Percentiles rank a stretch among this genome's conserved stretches.
Evolutionary conservation across 192 early-diverging fungal genomes (phyloP).

Genomic region (Allomyces javanicus): DNA sequence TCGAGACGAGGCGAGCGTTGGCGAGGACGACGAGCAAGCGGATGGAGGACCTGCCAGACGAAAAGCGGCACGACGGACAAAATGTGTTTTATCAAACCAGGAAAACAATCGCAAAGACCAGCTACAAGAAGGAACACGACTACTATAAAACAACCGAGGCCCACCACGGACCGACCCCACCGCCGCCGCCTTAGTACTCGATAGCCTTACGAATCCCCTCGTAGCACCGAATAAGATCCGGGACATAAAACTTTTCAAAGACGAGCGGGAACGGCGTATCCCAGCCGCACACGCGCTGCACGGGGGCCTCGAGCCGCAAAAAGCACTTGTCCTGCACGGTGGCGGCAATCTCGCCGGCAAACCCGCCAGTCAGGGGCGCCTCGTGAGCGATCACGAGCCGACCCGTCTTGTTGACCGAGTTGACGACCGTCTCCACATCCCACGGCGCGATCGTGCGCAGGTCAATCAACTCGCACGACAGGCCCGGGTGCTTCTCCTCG

Average conservation of each 20-base stretch:
- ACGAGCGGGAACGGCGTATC: constrained; percentile 81
- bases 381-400: constrained; percentile 82
- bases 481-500: constrained; percentile 65
- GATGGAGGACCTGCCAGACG: too few species aligned
- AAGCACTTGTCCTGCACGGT: constrained; percentile 85
- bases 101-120: too few species aligned
- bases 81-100: too few species aligned
- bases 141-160: too few species aligned
- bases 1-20: too few species aligned
- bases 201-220: constrained; percentile 73
- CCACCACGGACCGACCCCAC: too few species aligned
- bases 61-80: too few species aligned
- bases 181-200: constrained; percentile 29
- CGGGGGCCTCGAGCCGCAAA: constrained; percentile 71
- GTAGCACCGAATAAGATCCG: constrained; percentile 55
- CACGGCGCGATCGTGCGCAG: constrained; percentile 75
- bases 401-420: constrained; percentile 87
- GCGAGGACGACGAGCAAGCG: too few species aligned
- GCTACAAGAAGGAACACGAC: too few species aligned
- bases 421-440: constrained; percentile 72
- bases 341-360: constrained; percentile 75
- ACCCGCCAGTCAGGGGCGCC: constrained; percentile 73
- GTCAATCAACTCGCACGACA: constrained; percentile 82
- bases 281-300: constrained; percentile 71
- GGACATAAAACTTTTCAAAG: constrained; percentile 87